Evolutionary conservation across 768 basidiomycete species (phyloP).

Genomic region (Tricholoma terreum): DNA sequence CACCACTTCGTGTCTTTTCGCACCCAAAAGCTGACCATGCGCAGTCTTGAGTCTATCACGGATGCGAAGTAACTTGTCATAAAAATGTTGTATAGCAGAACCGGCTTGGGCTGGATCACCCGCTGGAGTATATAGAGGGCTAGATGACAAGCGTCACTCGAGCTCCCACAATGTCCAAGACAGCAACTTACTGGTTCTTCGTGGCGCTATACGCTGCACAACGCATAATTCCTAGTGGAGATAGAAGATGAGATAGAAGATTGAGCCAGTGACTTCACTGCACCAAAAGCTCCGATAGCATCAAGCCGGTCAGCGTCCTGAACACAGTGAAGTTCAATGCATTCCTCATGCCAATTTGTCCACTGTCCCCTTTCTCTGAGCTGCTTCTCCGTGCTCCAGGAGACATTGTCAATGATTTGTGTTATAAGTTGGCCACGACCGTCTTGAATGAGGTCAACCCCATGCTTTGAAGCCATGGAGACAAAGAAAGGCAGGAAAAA

Average conservation of each 20-base stretch:
- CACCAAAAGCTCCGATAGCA: slow-evolving; percentile 80
- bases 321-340: slow-evolving; percentile 76
- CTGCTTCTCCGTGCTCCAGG: slow-evolving; percentile 81
- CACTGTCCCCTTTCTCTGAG: slow-evolving; percentile 52
- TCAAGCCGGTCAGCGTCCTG: slow-evolving; percentile 80
- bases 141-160: slow-evolving; percentile 13
- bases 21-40: slow-evolving; percentile 63
- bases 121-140: slow-evolving; percentile 45
- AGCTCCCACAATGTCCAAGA: not conserved
- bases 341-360: slow-evolving; percentile 66
- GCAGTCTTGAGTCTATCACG: slow-evolving; percentile 73
- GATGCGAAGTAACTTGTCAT: slow-evolving; percentile 82
- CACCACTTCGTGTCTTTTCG: slow-evolving; percentile 71
- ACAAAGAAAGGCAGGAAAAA: slow-evolving; percentile 69
- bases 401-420: slow-evolving; percentile 72
- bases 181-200: slow-evolving; percentile 42
- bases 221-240: slow-evolving; percentile 52
- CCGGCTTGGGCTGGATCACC: slow-evolving; percentile 40
- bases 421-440: slow-evolving; percentile 56
- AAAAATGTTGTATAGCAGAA: slow-evolving; percentile 77
- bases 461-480: slow-evolving; percentile 37
- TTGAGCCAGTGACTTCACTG: slow-evolving; percentile 2
- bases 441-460: slow-evolving; percentile 55
- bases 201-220: slow-evolving; percentile 63
- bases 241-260: not conserved